Evolutionary conservation across 1,284 basidiomycete species (phyloP), one percentile per base, ranked within the genome.

Genomic region (Ustilago hordei): DNA sequence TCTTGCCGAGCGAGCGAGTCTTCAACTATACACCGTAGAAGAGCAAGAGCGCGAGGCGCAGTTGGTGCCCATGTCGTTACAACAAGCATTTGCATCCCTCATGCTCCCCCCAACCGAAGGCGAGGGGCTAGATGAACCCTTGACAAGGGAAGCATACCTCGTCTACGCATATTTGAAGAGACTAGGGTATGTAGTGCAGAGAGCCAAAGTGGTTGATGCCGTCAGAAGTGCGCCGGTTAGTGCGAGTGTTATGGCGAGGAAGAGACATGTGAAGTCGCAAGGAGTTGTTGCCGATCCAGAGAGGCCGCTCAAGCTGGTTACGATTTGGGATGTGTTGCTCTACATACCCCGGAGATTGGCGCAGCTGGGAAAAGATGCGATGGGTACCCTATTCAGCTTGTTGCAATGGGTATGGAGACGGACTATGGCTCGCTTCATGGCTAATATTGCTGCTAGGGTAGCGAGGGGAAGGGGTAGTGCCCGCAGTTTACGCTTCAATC

Each of bases 131-230:
- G 89, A 87, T 47, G 92, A 94, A 32, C 85, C 95, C 38, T 41
- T 76, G 56, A 93, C 92, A 0, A 87, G 94, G 75, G 94, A 97
- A 82, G 89, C 91, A 58, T 95, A 96, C 84, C 94, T 96, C 89
- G 93, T 96, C 17, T 98, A 93, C 83, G 91, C 95, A 0, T 95
- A 96, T 85, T 89, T 98, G 31, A 94, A 93, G 82, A 91, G 96
- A 11, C 88, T 98, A 32, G 96, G 96, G 11, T 99, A 97, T 86
- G 90, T 92, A 3, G 91, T 98, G 7, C 93, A 91, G 55, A 90
- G 95, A 23, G 88, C 92, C 1, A 78, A 19, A 12, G 56, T 80
- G 8, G 65, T 79, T 0, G 84, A 85, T 38, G 62, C 64, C 1
- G 43, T 78, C 1, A 69, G 81, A 9, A 63, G 75, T 1, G 67